Evolutionary conservation across 371 early-diverging fungal species (phyloP), one percentile per base, ranked within the genome.

Genomic region (Mortierella sp.): DNA sequence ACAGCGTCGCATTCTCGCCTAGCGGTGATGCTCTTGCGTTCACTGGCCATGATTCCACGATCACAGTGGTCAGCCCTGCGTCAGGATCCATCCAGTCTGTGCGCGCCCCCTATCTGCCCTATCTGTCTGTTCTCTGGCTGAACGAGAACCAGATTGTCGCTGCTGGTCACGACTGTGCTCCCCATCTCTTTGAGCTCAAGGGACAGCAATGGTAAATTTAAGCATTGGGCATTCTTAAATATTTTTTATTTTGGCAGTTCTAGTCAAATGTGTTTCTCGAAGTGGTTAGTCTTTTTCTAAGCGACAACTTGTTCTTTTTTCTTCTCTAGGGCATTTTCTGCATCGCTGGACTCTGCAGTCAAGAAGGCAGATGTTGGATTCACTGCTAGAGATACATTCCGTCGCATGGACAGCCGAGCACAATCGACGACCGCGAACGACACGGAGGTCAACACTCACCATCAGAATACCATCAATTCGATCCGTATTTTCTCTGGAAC

Each of bases 391-490:
- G 89, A 90, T 67, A 91, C 91, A 58, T 98, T 98, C 91, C 90
- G 90, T 63, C 90, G 93, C 56, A 96, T 97, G 97, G 98, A 97
- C 82, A 88, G 90, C 41, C 88, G 92, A 53, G 95, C 89, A 50
- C 94, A 94, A 58, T 53, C 84, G 6, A 52, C 69, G 15, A 81
- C 82, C 43, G 51, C 54, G 23, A 67, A 41, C 60, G 94, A 95
- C 75, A 88, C 91, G 21, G 90, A 88, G 66, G 82, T 97, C 24
- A 85, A 85, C 50, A 89, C 91, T 6, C 86, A 89, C 14, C 98
- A 98, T 78, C 98, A 98, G 80, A 98, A 98, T 81, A 94, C 97
- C 19, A 97, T 97, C 80, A 95, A 93, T 86, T 93, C 76, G 0
- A 37, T 91, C 39, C 89, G 91, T 51, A 63, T 86, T 11, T 90